Conservation (phyloP, 768 basidiomycete species). For the Phanerodontia chrysosporium region DNA sequence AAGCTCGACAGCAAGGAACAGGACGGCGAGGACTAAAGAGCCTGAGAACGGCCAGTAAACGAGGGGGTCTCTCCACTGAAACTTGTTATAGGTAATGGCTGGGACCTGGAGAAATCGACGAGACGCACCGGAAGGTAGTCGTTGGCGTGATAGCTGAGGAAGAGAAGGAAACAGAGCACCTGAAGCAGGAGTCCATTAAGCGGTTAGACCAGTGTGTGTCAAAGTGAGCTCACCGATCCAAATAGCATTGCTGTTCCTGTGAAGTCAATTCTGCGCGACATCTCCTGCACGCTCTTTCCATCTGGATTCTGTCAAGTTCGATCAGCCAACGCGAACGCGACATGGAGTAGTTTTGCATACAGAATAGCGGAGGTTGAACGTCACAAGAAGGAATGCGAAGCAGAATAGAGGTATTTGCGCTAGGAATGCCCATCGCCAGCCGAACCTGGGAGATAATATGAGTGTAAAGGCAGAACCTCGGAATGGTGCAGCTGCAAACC, state of each 20-base stretch:
- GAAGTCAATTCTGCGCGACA: conserved; percentile 75
- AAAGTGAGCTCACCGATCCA: conserved; percentile 41
- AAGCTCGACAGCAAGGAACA: conserved; percentile 62
- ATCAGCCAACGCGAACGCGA: no score
- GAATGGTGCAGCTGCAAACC: conserved; percentile 32
- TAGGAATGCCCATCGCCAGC: conserved; percentile 81
- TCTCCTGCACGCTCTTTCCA: conserved; percentile 52
- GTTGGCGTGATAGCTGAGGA: conserved; percentile 67
- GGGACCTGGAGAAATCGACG: conserved; percentile 1
- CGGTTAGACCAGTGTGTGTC: neutral
- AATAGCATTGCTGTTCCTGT: conserved; percentile 65
- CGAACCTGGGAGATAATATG: conserved; percentile 42
- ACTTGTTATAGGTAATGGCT: neutral
- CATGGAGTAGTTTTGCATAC: no score
- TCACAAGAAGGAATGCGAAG: conserved; percentile 53
- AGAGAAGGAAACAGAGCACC: conserved; percentile 51
- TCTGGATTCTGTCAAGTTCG: neutral
- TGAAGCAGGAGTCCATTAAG: conserved; percentile 19
- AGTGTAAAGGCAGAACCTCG: neutral
- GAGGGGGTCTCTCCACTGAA: conserved; percentile 51
- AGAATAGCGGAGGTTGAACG: conserved; percentile 56
- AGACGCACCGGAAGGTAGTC: conserved; percentile 52
- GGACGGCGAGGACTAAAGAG: conserved; percentile 38
- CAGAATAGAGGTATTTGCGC: conserved; percentile 67
- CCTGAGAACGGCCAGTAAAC: conserved; percentile 50